A percentile compares a stretch with the other conserved stretches of the same genome.
phyloP scores from a whole-genome alignment of 768 basidiomycete species.

The Collybia mongolica region DNA sequence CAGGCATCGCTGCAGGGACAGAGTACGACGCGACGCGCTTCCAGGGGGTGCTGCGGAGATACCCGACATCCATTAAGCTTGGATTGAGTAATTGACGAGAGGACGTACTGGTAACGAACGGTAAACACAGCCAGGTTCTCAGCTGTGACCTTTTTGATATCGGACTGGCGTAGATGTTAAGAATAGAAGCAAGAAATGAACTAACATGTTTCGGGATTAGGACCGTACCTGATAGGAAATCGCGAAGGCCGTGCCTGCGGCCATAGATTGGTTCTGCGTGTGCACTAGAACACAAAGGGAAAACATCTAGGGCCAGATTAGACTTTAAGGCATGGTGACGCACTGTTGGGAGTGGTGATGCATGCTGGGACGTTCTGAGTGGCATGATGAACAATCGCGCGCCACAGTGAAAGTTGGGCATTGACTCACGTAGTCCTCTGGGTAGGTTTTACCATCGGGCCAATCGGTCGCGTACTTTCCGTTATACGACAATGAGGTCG shows the following conservation, averaged over 20 bases:
- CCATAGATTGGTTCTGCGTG: constrained; percentile 47
- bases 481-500: constrained; percentile 42
- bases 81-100: not conserved
- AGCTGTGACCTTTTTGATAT: constrained; percentile 42
- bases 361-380: constrained; percentile 36
- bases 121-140: constrained; percentile 52
- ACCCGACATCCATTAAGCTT: not conserved
- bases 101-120: constrained; percentile 44
- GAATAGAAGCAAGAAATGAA: not conserved
- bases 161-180: constrained; percentile 31
- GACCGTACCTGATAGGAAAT: constrained; percentile 46
- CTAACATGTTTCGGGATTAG: not conserved
- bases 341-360: constrained; percentile 49
- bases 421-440: constrained; percentile 42
- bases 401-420: not conserved
- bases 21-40: constrained; percentile 44
- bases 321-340: constrained; percentile 13
- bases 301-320: not conserved
- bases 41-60: constrained; percentile 45
- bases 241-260: constrained; percentile 55
- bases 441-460: constrained; percentile 44
- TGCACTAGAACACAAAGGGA: constrained; percentile 36
- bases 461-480: constrained; percentile 38
- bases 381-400: not conserved
- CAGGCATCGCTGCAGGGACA: constrained; percentile 47